Evolutionary conservation across 768 basidiomycete genomes (phyloP).

Genomic region (Rhizopogon vesiculosus): DNA sequence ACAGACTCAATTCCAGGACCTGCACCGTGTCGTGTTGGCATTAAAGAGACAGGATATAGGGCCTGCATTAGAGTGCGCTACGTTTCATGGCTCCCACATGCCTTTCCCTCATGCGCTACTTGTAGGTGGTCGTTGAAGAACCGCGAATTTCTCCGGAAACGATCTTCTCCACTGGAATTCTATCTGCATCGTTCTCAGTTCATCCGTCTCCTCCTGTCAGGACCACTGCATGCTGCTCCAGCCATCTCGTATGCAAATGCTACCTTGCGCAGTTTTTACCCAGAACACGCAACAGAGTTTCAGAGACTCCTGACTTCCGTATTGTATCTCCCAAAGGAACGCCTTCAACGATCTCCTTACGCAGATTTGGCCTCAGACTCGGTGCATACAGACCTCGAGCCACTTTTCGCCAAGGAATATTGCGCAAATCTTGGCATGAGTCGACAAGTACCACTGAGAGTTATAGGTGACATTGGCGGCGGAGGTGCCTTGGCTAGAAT

Average conservation of each 20-base stretch:
- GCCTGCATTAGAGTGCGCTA: conserved; percentile 72
- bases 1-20: conserved; percentile 55
- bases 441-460: conserved; percentile 79
- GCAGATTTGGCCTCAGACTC: conserved; percentile 67
- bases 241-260: conserved; percentile 75
- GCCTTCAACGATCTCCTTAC: conserved; percentile 68
- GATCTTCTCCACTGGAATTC: conserved; percentile 83
- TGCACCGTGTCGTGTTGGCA: conserved; percentile 68
- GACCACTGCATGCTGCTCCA: conserved; percentile 48
- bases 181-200: conserved; percentile 89
- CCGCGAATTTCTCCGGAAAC: conserved; percentile 56
- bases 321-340: conserved; percentile 63
- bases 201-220: conserved; percentile 67
- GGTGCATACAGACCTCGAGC: conserved; percentile 73
- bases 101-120: not conserved
- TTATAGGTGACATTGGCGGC: conserved; percentile 90
- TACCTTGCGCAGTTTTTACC: conserved; percentile 59
- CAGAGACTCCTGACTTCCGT: conserved; percentile 66
- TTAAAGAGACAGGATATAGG: conserved; percentile 61
- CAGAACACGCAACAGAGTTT: conserved; percentile 59
- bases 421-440: conserved; percentile 87
- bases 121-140: conserved; percentile 76
- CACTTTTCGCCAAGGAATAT: conserved; percentile 85
- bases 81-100: not conserved
- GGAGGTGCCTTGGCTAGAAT: conserved; percentile 89